Conservation (phyloP, 2,329 filamentous ascomycete species). For the Immersiporthe knoxdaviesiana region DNA sequence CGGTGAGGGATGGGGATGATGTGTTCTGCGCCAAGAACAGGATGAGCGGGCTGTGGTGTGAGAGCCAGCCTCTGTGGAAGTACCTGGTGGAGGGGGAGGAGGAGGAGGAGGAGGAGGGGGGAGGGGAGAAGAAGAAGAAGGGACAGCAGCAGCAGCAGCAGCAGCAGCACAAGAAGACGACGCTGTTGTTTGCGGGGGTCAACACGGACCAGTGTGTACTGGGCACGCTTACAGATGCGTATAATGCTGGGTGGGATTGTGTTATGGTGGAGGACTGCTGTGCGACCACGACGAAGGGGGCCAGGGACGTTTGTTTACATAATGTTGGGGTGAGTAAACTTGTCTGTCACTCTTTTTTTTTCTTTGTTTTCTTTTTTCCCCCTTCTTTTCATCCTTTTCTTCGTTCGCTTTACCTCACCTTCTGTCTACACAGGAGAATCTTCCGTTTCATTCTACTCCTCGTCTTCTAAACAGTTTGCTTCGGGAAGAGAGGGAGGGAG, state of each 20-base stretch:
- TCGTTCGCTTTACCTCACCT: no score
- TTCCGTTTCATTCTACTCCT: no score
- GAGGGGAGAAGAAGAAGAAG: no score
- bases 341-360: neutral
- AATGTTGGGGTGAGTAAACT: conserved; percentile 42
- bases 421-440: no score
- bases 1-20: conserved; percentile 50
- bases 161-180: no score
- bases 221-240: conserved; percentile 59
- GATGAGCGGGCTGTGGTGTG: conserved; percentile 60
- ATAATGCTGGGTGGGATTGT: conserved; percentile 59
- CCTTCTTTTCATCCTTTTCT: no score
- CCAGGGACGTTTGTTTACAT: conserved; percentile 40
- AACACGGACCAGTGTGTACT: conserved; percentile 66
- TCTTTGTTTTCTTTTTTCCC: neutral
- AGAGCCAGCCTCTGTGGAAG: conserved; percentile 45
- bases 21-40: conserved; percentile 60
- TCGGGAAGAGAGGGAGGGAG: neutral
- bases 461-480: no score
- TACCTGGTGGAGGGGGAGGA: conserved; percentile 39
- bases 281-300: conserved; percentile 51
- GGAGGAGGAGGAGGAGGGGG: no score
- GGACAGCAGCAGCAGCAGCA: no score
- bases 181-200: conserved; percentile 60
- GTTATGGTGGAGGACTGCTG: conserved; percentile 59